These are phyloP conservation scores for Cadophora malorum DNA, from an alignment of 2,329 filamentous ascomycete genomes.

Conservation along the genomic window DNA sequence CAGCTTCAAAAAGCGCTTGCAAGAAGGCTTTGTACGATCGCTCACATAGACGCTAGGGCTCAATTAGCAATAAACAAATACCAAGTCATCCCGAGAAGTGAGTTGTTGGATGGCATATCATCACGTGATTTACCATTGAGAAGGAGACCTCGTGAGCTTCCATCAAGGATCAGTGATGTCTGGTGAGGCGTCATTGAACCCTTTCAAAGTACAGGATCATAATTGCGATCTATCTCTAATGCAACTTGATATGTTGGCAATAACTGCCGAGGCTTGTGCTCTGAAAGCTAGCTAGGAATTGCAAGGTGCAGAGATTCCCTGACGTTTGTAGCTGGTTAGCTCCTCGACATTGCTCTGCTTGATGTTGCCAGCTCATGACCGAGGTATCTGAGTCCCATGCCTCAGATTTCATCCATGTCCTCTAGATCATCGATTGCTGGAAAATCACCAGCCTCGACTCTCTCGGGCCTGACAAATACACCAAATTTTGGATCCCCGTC, in stretches of 20 bases:
- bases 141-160: no score
- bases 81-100: no score
- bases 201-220: no score
- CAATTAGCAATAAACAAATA: no score
- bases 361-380: neutral
- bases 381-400: neutral
- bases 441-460: conserved; percentile 78
- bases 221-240: neutral
- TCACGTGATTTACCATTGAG: no score
- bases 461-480: conserved; percentile 79
- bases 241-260: neutral
- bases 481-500: conserved; percentile 69
- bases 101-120: no score
- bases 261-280: neutral
- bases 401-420: conserved; percentile 76
- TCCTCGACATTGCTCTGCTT: neutral
- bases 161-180: neutral
- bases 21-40: no score
- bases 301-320: neutral
- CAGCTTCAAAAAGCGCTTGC: no score
- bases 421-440: conserved; percentile 75
- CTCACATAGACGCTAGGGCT: no score
- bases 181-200: neutral
- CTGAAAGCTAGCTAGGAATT: neutral
- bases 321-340: neutral